phyloP scores from a whole-genome alignment of 345 rosid species.

The Xanthoceras sorbifolium region DNA sequence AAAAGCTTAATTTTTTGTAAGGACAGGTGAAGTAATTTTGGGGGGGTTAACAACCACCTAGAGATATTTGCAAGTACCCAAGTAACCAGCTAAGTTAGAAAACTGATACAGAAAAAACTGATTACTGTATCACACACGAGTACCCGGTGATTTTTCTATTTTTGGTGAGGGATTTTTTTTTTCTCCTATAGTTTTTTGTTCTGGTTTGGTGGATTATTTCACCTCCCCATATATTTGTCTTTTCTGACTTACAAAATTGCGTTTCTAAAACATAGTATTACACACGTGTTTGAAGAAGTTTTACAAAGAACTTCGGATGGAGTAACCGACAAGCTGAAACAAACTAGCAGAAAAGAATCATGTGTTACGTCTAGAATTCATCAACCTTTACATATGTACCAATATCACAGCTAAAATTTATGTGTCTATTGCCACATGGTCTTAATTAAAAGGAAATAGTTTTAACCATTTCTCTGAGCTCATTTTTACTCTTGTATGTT shows the following conservation, averaged over 20 bases:
- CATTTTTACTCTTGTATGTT: conserved; percentile 6
- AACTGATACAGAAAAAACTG: neutral
- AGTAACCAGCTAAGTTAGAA: neutral
- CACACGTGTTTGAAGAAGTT: neutral
- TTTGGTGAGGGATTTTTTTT: neutral
- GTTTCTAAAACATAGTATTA: neutral
- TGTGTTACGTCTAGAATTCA: neutral
- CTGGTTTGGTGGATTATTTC: neutral
- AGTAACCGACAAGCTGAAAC: neutral
- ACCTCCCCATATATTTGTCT: neutral
- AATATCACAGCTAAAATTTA: conserved; percentile 2
- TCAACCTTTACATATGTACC: neutral
- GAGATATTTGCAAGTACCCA: neutral
- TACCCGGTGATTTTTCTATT: neutral
- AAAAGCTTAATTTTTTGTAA: neutral
- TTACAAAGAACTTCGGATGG: neutral
- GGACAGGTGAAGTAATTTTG: neutral
- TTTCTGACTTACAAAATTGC: neutral
- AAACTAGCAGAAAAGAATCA: neutral
- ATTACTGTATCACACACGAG: neutral
- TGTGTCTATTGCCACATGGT: neutral
- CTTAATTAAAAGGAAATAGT: conserved; percentile 3
- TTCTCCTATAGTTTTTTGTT: neutral
- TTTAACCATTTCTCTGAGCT: neutral
- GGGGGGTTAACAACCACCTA: neutral